A percentile compares a stretch with the other conserved stretches of the same genome.
phyloP scores from a whole-genome alignment of 169 alveolate genomes.

The Cryptosporidium viatorum region DNA sequence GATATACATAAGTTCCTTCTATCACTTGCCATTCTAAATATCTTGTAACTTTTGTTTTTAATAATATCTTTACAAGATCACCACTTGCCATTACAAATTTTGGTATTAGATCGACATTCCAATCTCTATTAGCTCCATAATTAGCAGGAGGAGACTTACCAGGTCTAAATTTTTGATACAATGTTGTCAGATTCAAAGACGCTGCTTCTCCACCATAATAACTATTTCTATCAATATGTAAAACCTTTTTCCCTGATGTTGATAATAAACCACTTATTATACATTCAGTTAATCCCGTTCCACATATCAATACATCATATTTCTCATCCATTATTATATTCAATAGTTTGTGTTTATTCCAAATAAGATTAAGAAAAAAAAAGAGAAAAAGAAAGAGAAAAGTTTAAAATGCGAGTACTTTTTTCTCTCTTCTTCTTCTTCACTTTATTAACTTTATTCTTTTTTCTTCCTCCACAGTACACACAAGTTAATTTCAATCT shows the following conservation, averaged over 20 bases:
- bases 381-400: background rate
- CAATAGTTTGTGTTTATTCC: no score
- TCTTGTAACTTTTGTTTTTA: slow-evolving; percentile 94
- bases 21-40: slow-evolving; percentile 97
- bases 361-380: background rate
- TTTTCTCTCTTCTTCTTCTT: background rate
- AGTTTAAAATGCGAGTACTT: background rate
- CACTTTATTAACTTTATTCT: background rate
- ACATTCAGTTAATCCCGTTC: slow-evolving; percentile 98
- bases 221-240: slow-evolving; percentile 95
- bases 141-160: slow-evolving; percentile 89
- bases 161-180: slow-evolving; percentile 93
- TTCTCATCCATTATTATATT: slow-evolving; percentile 37
- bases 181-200: slow-evolving; percentile 94
- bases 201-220: slow-evolving; percentile 99
- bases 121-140: slow-evolving; percentile 96
- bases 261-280: slow-evolving; percentile 96
- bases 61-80: slow-evolving; percentile 93
- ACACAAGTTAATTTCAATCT: background rate
- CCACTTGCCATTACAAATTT: slow-evolving; percentile 98
- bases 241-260: slow-evolving; percentile 93
- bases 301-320: slow-evolving; percentile 91
- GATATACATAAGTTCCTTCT: slow-evolving; percentile 97
- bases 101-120: slow-evolving; percentile 99
- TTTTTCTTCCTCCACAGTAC: background rate